Base-by-base conservation (phyloP, 2,329 filamentous ascomycete species). In the Aspergillus tanneri region DNA sequence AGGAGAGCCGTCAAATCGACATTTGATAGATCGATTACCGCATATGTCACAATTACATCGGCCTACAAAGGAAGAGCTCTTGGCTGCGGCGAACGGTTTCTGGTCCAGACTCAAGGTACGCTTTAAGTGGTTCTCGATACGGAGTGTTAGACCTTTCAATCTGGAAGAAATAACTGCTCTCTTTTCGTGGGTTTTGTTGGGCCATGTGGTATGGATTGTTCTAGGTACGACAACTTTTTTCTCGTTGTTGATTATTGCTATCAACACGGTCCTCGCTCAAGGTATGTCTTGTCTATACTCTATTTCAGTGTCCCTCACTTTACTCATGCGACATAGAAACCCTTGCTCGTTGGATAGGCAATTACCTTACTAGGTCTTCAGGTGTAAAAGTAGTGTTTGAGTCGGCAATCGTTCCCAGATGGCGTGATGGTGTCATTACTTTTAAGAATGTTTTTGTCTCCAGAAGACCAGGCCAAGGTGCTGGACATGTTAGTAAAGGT, bases 381-480 rank as follows among this genome's bases (percentile, higher is more conserved):
- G 93, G 93, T 5, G 78, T 97, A 39, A 93, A 90, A 30, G 88
- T 99, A 24, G 86, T 99, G 45, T 99, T 99, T 66, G 93, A 99
- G 72, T 96, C 90, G 30, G 93, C 93, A 18, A 96, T 99, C 61
- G 93, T 99, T 16, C 93, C 93, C 9, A 93, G 88, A 66, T 99
- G 93, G 93, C 85, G 84, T 53, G 87, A 93, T 62, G 92, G 92
- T 24, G 92, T 97, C 32, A 99, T 99, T 55, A 91, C 89, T 0
- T 96, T 99, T 72, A 86, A 88, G 61, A 97, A 96, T 63, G 93
- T 99, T 8, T 97, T 96, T 63, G 88, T 99, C 2, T 97, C 93
- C 11, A 81, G 91, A 50, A 79, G 93, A 39, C 93, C 93, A 2
- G 92, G 93, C 4, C 88, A 95, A 66, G 78, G 82, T 27, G 81